Evolutionary conservation across 2,329 filamentous ascomycete genomes (phyloP).

Genomic region (Sphaerulina musiva): DNA sequence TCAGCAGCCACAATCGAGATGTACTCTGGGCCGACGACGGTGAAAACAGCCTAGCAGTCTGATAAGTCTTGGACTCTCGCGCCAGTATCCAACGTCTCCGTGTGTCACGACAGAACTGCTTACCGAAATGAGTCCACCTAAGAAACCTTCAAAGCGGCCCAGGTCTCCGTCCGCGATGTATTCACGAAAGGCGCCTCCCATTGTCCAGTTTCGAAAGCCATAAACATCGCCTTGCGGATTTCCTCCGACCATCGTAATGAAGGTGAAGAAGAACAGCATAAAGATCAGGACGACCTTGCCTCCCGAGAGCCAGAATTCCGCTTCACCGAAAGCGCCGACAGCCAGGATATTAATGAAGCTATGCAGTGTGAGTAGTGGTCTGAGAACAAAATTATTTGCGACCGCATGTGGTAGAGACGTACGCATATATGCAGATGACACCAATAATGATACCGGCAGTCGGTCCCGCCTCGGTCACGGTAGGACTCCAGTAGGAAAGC

Average conservation of each 20-base stretch:
- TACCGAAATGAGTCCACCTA: slow-evolving; percentile 28
- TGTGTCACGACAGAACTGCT: no score
- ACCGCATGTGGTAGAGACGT: slow-evolving; percentile 16
- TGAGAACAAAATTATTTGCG: slow-evolving; percentile 9
- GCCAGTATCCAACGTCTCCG: no score
- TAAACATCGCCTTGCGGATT: slow-evolving; percentile 33
- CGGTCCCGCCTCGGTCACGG: slow-evolving; percentile 37
- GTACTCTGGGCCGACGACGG: slow-evolving; percentile 44
- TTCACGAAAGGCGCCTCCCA: slow-evolving; percentile 31
- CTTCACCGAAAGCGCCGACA: slow-evolving; percentile 42
- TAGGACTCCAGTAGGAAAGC: slow-evolving; percentile 37
- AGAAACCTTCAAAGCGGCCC: slow-evolving; percentile 34
- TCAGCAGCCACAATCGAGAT: slow-evolving; percentile 45
- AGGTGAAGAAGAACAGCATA: slow-evolving; percentile 39
- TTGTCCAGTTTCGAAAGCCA: slow-evolving; percentile 43
- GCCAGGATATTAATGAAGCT: slow-evolving; percentile 42
- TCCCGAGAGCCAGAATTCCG: slow-evolving; percentile 48
- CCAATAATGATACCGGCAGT: slow-evolving; percentile 33
- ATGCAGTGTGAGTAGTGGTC: slow-evolving; percentile 10
- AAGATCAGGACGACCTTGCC: slow-evolving; percentile 44
- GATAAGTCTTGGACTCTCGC: no score
- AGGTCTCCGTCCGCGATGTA: slow-evolving; percentile 27
- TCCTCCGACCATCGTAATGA: slow-evolving; percentile 34
- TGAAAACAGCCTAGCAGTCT: slow-evolving; percentile 37
- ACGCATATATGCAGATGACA: slow-evolving; percentile 40